These are phyloP conservation scores for Haplosporangium sp. DNA, from an alignment of 371 early-diverging fungal genomes.

Conservation along the genomic window DNA sequence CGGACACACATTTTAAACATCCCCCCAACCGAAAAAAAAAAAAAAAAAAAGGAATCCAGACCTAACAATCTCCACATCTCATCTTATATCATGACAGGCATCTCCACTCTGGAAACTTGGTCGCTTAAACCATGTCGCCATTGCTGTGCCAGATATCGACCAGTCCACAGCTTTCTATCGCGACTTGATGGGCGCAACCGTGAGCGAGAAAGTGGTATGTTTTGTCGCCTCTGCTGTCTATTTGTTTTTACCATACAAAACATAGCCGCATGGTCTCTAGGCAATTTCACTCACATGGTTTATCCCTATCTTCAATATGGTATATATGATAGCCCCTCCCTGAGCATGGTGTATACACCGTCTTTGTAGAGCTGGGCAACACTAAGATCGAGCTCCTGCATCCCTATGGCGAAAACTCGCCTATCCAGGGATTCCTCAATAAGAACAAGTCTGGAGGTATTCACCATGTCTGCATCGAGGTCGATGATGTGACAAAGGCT, in stretches of 20 bases:
- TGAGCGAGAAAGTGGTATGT: constrained; percentile 68
- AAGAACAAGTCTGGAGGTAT: constrained; percentile 84
- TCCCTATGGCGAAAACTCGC: constrained; percentile 77
- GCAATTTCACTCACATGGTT: not conserved
- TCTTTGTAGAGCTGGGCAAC: constrained; percentile 84
- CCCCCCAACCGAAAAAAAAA: constrained; percentile 3
- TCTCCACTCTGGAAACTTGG: constrained; percentile 70
- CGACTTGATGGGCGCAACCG: constrained; percentile 73
- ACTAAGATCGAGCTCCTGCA: constrained; percentile 85
- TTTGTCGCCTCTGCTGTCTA: not conserved
- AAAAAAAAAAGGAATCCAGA: not conserved
- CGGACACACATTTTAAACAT: not conserved
- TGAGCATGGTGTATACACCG: constrained; percentile 86
- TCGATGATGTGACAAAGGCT: constrained; percentile 70
- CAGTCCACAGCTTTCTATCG: constrained; percentile 74
- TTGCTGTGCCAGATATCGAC: constrained; percentile 79
- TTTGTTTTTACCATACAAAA: not conserved
- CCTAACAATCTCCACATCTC: not conserved
- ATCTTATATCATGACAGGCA: constrained; percentile 23
- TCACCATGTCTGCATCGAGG: constrained; percentile 85
- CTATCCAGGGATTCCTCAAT: constrained; percentile 78
- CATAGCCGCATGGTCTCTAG: not conserved
- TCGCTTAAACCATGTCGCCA: constrained; percentile 83
- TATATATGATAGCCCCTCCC: constrained; percentile 64
- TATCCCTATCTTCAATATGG: not conserved